A percentile compares a stretch with the other conserved stretches of the same genome.
Conservation (phyloP, 768 basidiomycete species). For the Hericium rajendrae region DNA sequence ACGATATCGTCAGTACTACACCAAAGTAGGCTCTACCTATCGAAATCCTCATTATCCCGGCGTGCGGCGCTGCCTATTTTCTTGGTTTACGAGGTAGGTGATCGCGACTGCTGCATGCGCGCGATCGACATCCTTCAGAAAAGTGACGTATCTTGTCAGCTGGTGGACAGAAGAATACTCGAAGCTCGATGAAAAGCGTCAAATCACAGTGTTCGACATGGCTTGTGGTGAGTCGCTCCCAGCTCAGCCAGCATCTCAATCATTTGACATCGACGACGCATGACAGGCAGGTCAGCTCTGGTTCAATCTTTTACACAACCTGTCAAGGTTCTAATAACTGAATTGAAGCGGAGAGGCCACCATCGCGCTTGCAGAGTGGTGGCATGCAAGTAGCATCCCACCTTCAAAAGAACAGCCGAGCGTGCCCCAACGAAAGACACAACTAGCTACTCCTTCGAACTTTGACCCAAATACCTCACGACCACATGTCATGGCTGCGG, state of each 20-base stretch:
- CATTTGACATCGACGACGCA: not conserved
- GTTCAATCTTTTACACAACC: no score
- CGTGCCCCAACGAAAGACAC: not conserved
- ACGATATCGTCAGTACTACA: conserved; percentile 39
- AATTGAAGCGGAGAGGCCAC: conserved; percentile 45
- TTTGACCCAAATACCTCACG: conserved; percentile 25
- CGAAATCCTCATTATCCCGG: conserved; percentile 69
- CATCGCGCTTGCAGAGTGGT: conserved; percentile 52
- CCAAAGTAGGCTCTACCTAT: conserved; percentile 56
- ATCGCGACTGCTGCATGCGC: not conserved
- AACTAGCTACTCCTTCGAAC: conserved; percentile 6
- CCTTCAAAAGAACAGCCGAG: conserved; percentile 10
- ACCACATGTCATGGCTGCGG: conserved; percentile 33
- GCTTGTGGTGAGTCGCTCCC: conserved; percentile 31
- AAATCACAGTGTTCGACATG: conserved; percentile 45
- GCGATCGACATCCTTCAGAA: not conserved
- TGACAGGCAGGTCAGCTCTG: no score
- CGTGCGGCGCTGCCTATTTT: conserved; percentile 42
- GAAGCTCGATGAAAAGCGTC: conserved; percentile 9
- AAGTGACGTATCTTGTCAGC: conserved; percentile 9
- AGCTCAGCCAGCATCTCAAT: not conserved
- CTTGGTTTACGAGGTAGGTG: conserved; percentile 41
- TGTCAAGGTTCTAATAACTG: no score
- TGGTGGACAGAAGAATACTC: conserved; percentile 29
- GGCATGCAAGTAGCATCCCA: conserved; percentile 25